phyloP scores from a whole-genome alignment of 2,329 filamentous ascomycete species.

The Epichloe sylvatica region DNA sequence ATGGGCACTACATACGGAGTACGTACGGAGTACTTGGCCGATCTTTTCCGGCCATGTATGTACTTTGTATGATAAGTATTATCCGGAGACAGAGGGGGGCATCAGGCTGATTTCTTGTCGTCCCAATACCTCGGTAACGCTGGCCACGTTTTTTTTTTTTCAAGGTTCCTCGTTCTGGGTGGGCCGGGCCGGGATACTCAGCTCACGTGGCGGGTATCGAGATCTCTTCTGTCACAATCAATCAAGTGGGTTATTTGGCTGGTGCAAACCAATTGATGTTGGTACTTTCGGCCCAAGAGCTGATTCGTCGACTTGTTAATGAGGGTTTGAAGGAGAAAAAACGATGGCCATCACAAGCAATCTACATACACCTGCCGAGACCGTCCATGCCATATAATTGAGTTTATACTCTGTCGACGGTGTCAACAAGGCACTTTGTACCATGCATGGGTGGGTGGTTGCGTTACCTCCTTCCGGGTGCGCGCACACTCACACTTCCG shows the following conservation, averaged over 20 bases:
- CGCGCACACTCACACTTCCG: neutral
- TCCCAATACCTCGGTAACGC: neutral
- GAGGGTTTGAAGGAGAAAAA: neutral
- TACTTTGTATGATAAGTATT: too few relatives aligned
- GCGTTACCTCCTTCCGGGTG: neutral
- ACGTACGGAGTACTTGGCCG: neutral
- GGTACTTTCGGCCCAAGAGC: neutral
- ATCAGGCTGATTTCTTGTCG: neutral
- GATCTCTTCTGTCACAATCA: neutral
- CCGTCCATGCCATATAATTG: too few relatives aligned
- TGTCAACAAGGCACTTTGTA: too few relatives aligned
- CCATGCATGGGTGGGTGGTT: too few relatives aligned
- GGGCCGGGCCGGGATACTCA: neutral
- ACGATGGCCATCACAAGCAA: neutral
- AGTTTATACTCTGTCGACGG: too few relatives aligned
- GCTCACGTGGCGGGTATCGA: neutral
- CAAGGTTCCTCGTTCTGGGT: neutral
- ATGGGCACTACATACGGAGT: too few relatives aligned
- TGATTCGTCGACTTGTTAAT: neutral
- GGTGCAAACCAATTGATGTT: neutral
- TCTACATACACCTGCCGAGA: too few relatives aligned
- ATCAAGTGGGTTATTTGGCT: neutral
- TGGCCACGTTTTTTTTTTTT: neutral
- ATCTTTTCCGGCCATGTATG: neutral
- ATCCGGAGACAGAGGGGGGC: neutral